A percentile compares a stretch with the other conserved stretches of the same genome.
Conservation (phyloP, 371 early-diverging fungal species). For the Haplosporangium sp. region DNA sequence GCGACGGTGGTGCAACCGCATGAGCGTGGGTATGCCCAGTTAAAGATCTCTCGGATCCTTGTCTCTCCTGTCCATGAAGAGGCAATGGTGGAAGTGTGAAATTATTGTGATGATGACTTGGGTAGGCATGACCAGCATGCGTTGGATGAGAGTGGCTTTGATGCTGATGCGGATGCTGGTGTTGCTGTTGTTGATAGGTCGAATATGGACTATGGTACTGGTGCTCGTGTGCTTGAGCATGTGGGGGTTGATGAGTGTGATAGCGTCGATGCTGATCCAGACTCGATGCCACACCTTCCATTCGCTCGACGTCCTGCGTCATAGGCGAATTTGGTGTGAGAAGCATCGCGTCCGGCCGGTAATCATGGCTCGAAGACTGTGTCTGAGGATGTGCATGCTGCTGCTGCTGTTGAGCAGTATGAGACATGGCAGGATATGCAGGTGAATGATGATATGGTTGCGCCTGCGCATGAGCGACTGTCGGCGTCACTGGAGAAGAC, state of each 20-base stretch:
- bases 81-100: conserved; percentile 35
- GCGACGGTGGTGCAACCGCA: conserved; percentile 34
- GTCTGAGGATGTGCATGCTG: conserved; percentile 13
- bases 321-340: conserved; percentile 48
- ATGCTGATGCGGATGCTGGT: conserved; percentile 11
- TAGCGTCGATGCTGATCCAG: conserved; percentile 22
- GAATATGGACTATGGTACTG: background rate
- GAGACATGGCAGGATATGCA: background rate
- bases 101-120: conserved; percentile 8
- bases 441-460: conserved; percentile 20
- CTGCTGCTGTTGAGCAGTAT: conserved; percentile 13
- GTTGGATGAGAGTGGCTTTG: conserved; percentile 9
- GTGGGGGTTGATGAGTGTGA: conserved; percentile 9
- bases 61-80: conserved; percentile 20
- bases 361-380: conserved; percentile 10
- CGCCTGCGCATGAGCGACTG: conserved; percentile 11
- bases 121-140: conserved; percentile 39
- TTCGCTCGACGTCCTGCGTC: conserved; percentile 52
- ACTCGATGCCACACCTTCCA: conserved; percentile 39
- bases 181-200: conserved; percentile 4
- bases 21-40: too few relatives aligned
- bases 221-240: background rate
- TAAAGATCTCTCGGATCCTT: conserved; percentile 13
- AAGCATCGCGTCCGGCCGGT: conserved; percentile 19
- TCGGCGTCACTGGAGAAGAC: conserved; percentile 43